These are phyloP conservation scores for Kwoniella bestiolae DNA, from an alignment of 768 basidiomycete species.

Conservation along the genomic window DNA sequence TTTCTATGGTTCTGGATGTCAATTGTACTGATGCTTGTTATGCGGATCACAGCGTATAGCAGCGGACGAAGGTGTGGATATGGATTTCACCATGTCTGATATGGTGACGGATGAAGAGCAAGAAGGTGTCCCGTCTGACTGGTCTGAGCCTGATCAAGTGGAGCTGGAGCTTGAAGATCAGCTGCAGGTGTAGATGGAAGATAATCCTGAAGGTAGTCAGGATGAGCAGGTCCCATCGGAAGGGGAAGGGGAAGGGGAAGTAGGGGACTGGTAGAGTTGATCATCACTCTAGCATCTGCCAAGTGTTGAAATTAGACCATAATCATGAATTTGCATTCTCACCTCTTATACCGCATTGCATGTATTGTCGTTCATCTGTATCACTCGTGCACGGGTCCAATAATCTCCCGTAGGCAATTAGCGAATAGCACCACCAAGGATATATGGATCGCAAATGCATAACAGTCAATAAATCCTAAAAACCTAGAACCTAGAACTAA, in stretches of 20 bases:
- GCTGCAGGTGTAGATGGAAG: no score
- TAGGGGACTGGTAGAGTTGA: not conserved
- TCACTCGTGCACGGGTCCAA: no score
- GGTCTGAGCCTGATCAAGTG: not conserved
- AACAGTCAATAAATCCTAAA: no score
- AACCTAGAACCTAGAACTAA: no score
- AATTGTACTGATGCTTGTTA: not conserved
- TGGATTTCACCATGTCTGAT: slow-evolving; percentile 29
- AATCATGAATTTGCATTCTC: no score
- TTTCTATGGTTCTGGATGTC: not conserved
- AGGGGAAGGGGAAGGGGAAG: not conserved
- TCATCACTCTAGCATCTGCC: no score
- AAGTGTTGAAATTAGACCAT: no score
- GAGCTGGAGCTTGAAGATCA: not conserved
- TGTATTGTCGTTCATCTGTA: no score
- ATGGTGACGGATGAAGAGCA: not conserved
- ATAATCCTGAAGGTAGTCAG: not conserved
- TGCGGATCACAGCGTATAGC: slow-evolving; percentile 43
- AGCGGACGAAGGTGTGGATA: slow-evolving; percentile 49
- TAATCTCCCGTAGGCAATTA: no score
- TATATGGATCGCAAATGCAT: no score
- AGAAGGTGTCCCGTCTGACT: not conserved
- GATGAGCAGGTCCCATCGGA: not conserved
- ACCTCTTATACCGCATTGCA: no score
- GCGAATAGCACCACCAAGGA: no score